Evolutionary conservation across 495 filamentous ascomycete genomes (phyloP).

Genomic region (Neurospora sp.): DNA sequence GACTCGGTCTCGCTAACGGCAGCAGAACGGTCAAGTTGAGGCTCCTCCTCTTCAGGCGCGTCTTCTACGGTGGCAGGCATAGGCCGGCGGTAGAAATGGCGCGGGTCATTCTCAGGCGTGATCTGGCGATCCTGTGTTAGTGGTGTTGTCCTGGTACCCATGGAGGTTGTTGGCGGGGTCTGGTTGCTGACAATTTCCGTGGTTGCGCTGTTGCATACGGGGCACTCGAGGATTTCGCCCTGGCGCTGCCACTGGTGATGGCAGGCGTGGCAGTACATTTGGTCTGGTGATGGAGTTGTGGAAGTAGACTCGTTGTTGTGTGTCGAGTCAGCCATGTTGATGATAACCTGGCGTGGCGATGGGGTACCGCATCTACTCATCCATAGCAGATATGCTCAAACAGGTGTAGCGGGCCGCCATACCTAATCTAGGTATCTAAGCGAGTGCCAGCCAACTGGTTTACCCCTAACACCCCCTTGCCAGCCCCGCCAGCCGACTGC

Average conservation of each 20-base stretch:
- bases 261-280: slow-evolving; percentile 20
- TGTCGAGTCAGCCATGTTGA: slow-evolving; percentile 5
- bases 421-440: too few species aligned
- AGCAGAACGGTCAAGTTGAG: background rate
- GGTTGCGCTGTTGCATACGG: slow-evolving; percentile 11
- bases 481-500: too few species aligned
- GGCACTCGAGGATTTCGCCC: slow-evolving; percentile 15
- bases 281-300: background rate
- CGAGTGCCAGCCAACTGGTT: too few species aligned
- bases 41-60: background rate
- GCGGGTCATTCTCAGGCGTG: slow-evolving; percentile 13
- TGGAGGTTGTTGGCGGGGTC: background rate
- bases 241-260: slow-evolving; percentile 16
- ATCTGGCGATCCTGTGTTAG: slow-evolving; percentile 10
- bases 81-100: slow-evolving; percentile 12
- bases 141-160: background rate
- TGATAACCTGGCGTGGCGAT: background rate
- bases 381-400: too few species aligned
- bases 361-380: too few species aligned
- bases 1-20: background rate
- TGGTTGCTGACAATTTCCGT: slow-evolving; percentile 16
- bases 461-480: too few species aligned
- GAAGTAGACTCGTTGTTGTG: background rate
- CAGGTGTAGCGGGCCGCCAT: too few species aligned
- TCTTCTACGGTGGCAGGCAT: background rate